Evolutionary conservation across 352 stramenopile genomes (phyloP).

Genomic region (Phytophthora aleatoria): DNA sequence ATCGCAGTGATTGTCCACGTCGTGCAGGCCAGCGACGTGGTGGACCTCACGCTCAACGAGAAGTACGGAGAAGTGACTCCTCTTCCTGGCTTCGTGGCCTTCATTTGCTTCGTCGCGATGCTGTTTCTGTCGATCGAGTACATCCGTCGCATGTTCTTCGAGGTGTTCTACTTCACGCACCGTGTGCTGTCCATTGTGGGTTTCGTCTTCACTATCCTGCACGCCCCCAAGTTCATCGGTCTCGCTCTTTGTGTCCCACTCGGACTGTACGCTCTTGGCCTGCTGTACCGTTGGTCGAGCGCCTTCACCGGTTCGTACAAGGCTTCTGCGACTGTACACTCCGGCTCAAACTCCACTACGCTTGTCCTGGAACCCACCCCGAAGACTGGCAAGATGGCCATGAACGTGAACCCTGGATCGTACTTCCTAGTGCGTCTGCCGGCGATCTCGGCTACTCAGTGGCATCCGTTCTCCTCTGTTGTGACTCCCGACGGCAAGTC

Average conservation of each 20-base stretch:
- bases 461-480: constrained; percentile 85
- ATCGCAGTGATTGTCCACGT: constrained; percentile 67
- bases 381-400: constrained; percentile 65
- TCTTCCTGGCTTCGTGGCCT: constrained; percentile 67
- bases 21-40: constrained; percentile 49
- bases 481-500: constrained; percentile 74
- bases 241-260: constrained; percentile 67
- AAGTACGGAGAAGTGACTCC: constrained; percentile 63
- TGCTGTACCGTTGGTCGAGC: constrained; percentile 58
- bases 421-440: constrained; percentile 83
- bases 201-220: constrained; percentile 80
- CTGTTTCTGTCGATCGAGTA: constrained; percentile 56
- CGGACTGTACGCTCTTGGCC: constrained; percentile 58
- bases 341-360: constrained; percentile 47
- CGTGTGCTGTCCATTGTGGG: constrained; percentile 73
- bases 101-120: constrained; percentile 64
- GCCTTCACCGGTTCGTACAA: constrained; percentile 57
- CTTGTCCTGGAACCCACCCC: constrained; percentile 56
- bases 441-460: constrained; percentile 66
- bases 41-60: constrained; percentile 42
- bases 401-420: constrained; percentile 58
- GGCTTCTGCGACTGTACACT: constrained; percentile 46
- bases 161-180: constrained; percentile 82
- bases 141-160: constrained; percentile 70
- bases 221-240: constrained; percentile 60